Evolutionary conservation across 345 rosid species (phyloP).

Genomic region (Ricinus communis): DNA sequence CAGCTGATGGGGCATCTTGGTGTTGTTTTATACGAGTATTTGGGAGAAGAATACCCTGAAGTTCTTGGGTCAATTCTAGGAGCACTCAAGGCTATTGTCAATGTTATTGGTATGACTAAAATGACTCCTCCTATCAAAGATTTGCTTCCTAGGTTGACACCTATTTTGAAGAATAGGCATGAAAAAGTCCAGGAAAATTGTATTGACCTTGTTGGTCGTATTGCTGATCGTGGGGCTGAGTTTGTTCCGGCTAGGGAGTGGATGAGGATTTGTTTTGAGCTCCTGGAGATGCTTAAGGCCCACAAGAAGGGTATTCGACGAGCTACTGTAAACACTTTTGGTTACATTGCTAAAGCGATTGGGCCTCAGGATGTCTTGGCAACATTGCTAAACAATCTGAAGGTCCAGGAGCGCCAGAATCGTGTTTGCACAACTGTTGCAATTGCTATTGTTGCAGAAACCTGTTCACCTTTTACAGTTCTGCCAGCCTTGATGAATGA

Average conservation of each 20-base stretch:
- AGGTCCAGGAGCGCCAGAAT: conserved; percentile 98
- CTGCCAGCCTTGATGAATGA: conserved; percentile 97
- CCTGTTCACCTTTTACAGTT: conserved; percentile 95
- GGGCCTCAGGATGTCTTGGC: conserved; percentile 99
- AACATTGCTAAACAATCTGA: conserved; percentile 90
- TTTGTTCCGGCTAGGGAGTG: conserved; percentile 99
- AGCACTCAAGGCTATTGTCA: conserved; percentile 96
- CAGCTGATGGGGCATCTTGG: conserved; percentile 99
- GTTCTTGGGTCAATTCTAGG: conserved; percentile 97
- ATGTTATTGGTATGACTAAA: conserved; percentile 99
- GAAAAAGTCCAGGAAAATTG: conserved; percentile 99
- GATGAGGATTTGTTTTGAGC: conserved; percentile 99
- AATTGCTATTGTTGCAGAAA: conserved; percentile 95
- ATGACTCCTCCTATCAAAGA: conserved; percentile 99
- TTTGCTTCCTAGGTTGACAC: conserved; percentile 95
- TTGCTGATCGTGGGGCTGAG: conserved; percentile 99
- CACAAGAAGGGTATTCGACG: conserved; percentile 98
- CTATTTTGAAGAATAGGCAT: conserved; percentile 95
- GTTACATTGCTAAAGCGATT: conserved; percentile 98
- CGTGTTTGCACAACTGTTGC: conserved; percentile 99
- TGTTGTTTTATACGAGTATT: conserved; percentile 89
- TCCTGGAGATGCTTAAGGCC: conserved; percentile 99
- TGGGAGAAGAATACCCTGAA: conserved; percentile 99
- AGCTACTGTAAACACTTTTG: conserved; percentile 96
- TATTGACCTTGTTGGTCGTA: conserved; percentile 96